These are phyloP conservation scores for Rhizoclosmatium globosum DNA, from an alignment of 192 early-diverging fungal genomes.

Conservation along the genomic window DNA sequence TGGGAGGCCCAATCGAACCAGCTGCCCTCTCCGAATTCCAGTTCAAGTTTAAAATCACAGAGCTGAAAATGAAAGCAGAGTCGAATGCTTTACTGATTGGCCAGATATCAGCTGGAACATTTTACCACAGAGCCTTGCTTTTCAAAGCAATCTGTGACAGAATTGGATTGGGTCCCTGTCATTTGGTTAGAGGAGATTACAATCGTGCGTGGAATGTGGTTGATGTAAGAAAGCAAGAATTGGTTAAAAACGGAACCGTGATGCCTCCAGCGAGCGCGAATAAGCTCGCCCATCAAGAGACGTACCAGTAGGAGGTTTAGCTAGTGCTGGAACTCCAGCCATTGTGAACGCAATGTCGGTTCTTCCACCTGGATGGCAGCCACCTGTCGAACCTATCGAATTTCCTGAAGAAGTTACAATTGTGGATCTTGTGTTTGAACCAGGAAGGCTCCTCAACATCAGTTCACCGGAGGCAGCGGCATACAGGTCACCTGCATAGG, in stretches of 20 bases:
- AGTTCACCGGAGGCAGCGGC: conserved; percentile 29
- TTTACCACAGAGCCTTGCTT: conserved; percentile 66
- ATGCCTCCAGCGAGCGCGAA: background rate
- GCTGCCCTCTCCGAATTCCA: conserved; percentile 35
- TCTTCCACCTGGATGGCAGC: conserved; percentile 5
- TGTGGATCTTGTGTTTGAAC: conserved; percentile 66
- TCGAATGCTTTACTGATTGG: conserved; percentile 62
- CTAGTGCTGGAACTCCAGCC: conserved; percentile 15
- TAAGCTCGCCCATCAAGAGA: conserved; percentile 22
- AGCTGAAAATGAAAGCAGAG: conserved; percentile 53
- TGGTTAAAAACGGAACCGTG: conserved; percentile 4
- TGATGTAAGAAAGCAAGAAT: conserved; percentile 39
- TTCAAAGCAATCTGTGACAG: conserved; percentile 63
- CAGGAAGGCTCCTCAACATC: conserved; percentile 48
- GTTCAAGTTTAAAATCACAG: conserved; percentile 64
- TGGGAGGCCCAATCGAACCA: conserved; percentile 58
- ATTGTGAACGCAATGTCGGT: background rate
- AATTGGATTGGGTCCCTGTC: conserved; percentile 52
- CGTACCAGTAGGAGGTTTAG: conserved; percentile 27
- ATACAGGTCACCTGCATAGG: conserved; percentile 10
- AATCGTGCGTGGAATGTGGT: conserved; percentile 61
- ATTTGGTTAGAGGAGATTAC: conserved; percentile 59
- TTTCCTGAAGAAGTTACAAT: conserved; percentile 47
- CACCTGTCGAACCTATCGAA: conserved; percentile 31
- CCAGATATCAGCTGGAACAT: conserved; percentile 52